A percentile compares a stretch with the other conserved stretches of the same genome.
These are phyloP conservation scores for Kodamaea lidongshanica DNA, from an alignment of 805 yeast genomes.

Conservation along the genomic window DNA sequence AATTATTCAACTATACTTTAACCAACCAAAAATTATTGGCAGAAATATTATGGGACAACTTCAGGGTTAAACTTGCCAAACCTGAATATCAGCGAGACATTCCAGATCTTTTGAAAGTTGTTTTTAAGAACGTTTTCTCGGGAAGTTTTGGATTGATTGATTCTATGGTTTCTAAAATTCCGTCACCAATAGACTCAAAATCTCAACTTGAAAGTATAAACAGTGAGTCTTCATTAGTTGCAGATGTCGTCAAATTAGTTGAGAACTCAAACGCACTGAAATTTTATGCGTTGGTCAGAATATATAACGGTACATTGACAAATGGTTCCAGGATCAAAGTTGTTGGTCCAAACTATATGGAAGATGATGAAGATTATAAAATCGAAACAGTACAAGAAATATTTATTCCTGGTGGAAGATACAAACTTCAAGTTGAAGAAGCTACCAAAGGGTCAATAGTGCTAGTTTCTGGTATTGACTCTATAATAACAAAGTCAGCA, in stretches of 20 bases:
- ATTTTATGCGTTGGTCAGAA: constrained; percentile 54
- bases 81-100: constrained; percentile 47
- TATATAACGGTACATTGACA: constrained; percentile 54
- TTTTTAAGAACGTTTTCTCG: constrained; percentile 52
- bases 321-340: constrained; percentile 45
- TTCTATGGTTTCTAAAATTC: constrained; percentile 28
- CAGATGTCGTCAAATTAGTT: constrained; percentile 44
- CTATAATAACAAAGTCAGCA: constrained; percentile 53
- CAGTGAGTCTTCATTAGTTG: constrained; percentile 12
- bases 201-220: constrained; percentile 1
- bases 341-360: constrained; percentile 48
- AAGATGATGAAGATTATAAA: constrained; percentile 49
- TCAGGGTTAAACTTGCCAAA: constrained; percentile 41
- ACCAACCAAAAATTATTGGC: constrained; percentile 40
- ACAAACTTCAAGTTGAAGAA: constrained; percentile 47
- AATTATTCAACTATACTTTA: constrained; percentile 56
- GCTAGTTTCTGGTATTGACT: constrained; percentile 57
- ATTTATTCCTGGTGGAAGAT: constrained; percentile 64
- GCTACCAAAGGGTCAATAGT: constrained; percentile 66
- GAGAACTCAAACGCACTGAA: constrained; percentile 48
- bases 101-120: constrained; percentile 48
- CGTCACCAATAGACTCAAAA: constrained; percentile 17
- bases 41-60: constrained; percentile 40
- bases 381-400: constrained; percentile 37
- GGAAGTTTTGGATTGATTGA: constrained; percentile 47